phyloP scores from a whole-genome alignment of 345 rosid species.

The Lenwebbia sp. region DNA sequence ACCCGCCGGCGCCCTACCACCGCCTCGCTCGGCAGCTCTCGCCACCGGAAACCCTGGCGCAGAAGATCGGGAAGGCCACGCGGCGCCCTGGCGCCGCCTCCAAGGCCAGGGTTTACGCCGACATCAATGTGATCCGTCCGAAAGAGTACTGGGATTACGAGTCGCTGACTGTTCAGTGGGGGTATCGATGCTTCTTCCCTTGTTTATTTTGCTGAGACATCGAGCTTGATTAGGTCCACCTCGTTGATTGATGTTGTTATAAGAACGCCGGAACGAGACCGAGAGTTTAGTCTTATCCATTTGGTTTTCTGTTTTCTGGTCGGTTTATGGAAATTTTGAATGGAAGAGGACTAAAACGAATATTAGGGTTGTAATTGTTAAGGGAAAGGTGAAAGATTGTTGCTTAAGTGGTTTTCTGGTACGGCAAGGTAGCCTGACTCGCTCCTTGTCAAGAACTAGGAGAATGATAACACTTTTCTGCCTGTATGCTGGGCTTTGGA shows the following conservation, averaged over 20 bases:
- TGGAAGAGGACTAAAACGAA: not conserved
- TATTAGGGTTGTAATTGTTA: not conserved
- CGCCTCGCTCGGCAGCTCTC: not conserved
- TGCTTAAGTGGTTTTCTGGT: not conserved
- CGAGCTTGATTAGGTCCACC: not conserved
- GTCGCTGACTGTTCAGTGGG: conserved; percentile 73
- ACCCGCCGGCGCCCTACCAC: not conserved
- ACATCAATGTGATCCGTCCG: conserved; percentile 75
- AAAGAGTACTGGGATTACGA: conserved; percentile 97
- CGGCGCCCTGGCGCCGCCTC: conserved; percentile 95
- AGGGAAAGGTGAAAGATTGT: not conserved
- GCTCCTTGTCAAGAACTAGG: not conserved
- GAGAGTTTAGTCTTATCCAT: not conserved
- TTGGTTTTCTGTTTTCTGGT: not conserved
- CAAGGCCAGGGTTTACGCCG: conserved; percentile 90
- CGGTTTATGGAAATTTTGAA: not conserved
- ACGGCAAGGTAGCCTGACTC: not conserved
- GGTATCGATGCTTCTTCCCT: conserved; percentile 23
- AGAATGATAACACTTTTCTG: not conserved
- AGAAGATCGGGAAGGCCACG: conserved; percentile 89
- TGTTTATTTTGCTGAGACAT: not conserved
- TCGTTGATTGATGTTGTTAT: not conserved
- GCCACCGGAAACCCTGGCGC: conserved; percentile 70
- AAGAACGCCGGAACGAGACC: not conserved
- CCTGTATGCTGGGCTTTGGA: not conserved